Evolutionary conservation across 805 yeast genomes (phyloP).

Genomic region (Candida andamanensis): DNA sequence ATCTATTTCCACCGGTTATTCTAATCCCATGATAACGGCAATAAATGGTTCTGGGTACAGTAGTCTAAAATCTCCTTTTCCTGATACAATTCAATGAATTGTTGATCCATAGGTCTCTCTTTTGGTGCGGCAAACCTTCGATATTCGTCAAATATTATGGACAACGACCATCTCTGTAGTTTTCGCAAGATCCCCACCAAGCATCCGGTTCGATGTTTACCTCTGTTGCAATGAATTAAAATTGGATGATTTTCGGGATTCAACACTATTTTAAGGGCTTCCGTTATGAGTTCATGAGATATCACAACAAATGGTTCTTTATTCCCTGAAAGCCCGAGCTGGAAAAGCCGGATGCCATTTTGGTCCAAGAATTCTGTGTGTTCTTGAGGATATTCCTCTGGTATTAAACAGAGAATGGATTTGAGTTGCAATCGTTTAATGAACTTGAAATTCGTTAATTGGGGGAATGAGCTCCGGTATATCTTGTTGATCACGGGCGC

Average conservation of each 20-base stretch:
- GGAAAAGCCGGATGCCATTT: slow-evolving; percentile 66
- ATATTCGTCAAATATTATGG: slow-evolving; percentile 94
- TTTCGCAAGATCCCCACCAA: slow-evolving; percentile 87
- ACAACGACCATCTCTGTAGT: slow-evolving; percentile 85
- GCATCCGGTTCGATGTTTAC: slow-evolving; percentile 96
- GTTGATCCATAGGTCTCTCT: slow-evolving; percentile 92
- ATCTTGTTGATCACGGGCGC: slow-evolving; percentile 69
- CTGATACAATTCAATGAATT: slow-evolving; percentile 86
- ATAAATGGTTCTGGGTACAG: slow-evolving; percentile 50
- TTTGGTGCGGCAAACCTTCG: slow-evolving; percentile 92
- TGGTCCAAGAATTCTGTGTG: slow-evolving; percentile 58
- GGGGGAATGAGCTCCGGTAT: slow-evolving; percentile 87
- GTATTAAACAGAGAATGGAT: slow-evolving; percentile 76
- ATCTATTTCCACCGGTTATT: no score
- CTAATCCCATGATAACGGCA: slow-evolving; percentile 65
- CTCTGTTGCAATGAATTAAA: slow-evolving; percentile 90
- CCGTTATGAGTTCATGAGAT: slow-evolving; percentile 59
- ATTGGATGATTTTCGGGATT: slow-evolving; percentile 89
- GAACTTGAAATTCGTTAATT: slow-evolving; percentile 74
- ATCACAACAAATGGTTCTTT: slow-evolving; percentile 89
- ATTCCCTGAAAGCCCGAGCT: slow-evolving; percentile 91
- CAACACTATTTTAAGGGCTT: slow-evolving; percentile 74
- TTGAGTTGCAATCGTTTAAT: slow-evolving; percentile 58
- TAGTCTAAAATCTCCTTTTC: slow-evolving; percentile 52
- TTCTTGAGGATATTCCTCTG: slow-evolving; percentile 85